Conservation (phyloP, 2,329 filamentous ascomycete species). For the Teratosphaeria pseudoeucalypti region DNA sequence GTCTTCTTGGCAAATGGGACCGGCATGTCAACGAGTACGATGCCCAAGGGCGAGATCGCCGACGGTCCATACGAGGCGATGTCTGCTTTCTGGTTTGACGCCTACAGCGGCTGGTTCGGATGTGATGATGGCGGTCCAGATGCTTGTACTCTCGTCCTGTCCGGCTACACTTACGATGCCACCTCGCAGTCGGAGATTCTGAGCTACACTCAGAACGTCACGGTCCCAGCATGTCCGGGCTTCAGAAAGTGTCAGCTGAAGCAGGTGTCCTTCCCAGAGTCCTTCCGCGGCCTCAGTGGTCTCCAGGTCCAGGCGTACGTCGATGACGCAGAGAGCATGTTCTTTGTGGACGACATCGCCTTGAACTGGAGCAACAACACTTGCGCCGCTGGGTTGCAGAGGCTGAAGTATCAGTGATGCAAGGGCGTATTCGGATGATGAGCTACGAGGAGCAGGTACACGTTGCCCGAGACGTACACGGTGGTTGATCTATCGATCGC, state of each 20-base stretch:
- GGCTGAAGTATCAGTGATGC: conserved; percentile 26
- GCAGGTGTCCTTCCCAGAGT: conserved; percentile 31
- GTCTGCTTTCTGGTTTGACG: conserved; percentile 42
- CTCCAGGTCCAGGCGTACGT: conserved; percentile 40
- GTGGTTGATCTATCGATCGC: background rate
- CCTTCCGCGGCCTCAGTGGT: conserved; percentile 34
- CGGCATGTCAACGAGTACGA: conserved; percentile 11
- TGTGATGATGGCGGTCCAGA: conserved; percentile 34
- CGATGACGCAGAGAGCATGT: conserved; percentile 25
- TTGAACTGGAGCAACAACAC: conserved; percentile 42
- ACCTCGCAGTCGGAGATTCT: conserved; percentile 26
- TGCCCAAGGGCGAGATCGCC: conserved; percentile 36
- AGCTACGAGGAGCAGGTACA: background rate
- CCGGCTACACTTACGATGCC: conserved; percentile 33
- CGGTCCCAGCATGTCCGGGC: conserved; percentile 32
- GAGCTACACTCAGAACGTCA: conserved; percentile 29
- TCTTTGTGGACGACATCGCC: conserved; percentile 40
- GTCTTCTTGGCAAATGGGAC: conserved; percentile 34
- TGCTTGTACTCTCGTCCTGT: conserved; percentile 35
- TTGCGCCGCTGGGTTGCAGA: conserved; percentile 51
- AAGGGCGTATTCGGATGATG: background rate
- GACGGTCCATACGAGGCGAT: conserved; percentile 33
- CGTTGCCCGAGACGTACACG: background rate
- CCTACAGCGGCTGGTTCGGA: conserved; percentile 36
- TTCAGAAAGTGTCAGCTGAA: conserved; percentile 32